phyloP scores from a whole-genome alignment of 2,329 filamentous ascomycete genomes.

The Myriangium duriaei region DNA sequence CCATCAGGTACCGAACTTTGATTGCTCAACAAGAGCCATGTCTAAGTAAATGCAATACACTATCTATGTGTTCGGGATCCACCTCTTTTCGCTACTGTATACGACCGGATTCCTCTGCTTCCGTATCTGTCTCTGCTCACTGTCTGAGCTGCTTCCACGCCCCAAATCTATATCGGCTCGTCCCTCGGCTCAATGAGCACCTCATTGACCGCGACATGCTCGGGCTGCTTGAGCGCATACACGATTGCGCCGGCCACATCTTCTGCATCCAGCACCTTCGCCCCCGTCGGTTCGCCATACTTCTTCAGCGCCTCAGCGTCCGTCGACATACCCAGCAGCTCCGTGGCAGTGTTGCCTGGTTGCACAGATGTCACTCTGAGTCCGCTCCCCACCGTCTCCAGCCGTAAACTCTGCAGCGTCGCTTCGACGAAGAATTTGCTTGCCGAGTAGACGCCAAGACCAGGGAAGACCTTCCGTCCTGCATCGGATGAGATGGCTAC shows the following conservation, averaged over 20 bases:
- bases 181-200: slow-evolving; percentile 66
- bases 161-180: slow-evolving; percentile 55
- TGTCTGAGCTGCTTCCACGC: too few species aligned
- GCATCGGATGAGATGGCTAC: slow-evolving; percentile 75
- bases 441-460: slow-evolving; percentile 68
- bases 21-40: too few species aligned
- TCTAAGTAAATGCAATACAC: too few species aligned
- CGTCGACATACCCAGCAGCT: slow-evolving; percentile 61
- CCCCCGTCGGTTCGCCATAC: slow-evolving; percentile 62
- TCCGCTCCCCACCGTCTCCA: slow-evolving; percentile 64
- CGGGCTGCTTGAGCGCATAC: slow-evolving; percentile 60
- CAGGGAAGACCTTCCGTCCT: slow-evolving; percentile 69
- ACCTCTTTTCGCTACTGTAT: too few species aligned
- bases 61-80: too few species aligned
- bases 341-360: slow-evolving; percentile 64
- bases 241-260: slow-evolving; percentile 64
- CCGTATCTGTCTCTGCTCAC: too few species aligned
- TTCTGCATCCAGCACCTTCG: slow-evolving; percentile 59
- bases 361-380: slow-evolving; percentile 63
- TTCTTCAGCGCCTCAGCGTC: slow-evolving; percentile 67
- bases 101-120: too few species aligned
- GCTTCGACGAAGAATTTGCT: slow-evolving; percentile 80
- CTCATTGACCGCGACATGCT: slow-evolving; percentile 69
- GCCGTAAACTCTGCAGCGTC: slow-evolving; percentile 58
- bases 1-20: too few species aligned